These are phyloP conservation scores for Spergularia marina DNA, from an alignment of 148 eudicot genomes.

Conservation along the genomic window DNA sequence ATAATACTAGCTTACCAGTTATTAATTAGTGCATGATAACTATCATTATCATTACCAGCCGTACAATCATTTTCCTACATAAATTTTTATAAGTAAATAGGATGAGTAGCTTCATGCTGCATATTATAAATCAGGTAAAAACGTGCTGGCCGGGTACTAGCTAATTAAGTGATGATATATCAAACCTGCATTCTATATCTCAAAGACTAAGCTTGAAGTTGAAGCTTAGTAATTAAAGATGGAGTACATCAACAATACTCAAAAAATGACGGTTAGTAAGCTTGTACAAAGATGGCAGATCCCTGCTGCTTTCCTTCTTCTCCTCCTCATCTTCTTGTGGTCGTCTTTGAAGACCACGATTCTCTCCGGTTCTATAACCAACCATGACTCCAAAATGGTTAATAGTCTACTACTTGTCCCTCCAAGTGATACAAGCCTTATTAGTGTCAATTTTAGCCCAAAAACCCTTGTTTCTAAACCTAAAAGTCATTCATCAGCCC, in stretches of 20 bases:
- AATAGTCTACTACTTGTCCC: too few species aligned
- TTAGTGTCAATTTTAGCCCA: neutral
- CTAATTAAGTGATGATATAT: neutral
- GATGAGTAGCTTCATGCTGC: too few species aligned
- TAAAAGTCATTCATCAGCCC: neutral
- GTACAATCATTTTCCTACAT: too few species aligned
- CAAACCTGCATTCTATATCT: constrained; percentile 7
- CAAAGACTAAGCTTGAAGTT: neutral
- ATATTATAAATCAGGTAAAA: neutral
- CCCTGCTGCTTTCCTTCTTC: constrained; percentile 37
- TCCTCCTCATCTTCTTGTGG: constrained; percentile 57
- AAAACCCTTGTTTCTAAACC: constrained; percentile 1
- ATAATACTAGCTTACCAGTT: too few species aligned
- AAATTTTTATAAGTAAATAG: too few species aligned
- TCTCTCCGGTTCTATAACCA: constrained; percentile 42
- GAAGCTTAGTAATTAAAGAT: neutral
- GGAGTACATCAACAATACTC: neutral
- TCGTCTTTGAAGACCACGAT: constrained; percentile 52
- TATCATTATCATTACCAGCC: too few species aligned
- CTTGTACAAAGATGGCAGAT: constrained; percentile 9
- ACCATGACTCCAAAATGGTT: constrained; percentile 11
- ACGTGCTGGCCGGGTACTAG: constrained; percentile 26
- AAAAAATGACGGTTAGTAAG: constrained; percentile 34
- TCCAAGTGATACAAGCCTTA: too few species aligned
- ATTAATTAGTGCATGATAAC: too few species aligned